Evolutionary conservation across 352 stramenopile genomes (phyloP).

Genomic region (Phytophthora tubulina): DNA sequence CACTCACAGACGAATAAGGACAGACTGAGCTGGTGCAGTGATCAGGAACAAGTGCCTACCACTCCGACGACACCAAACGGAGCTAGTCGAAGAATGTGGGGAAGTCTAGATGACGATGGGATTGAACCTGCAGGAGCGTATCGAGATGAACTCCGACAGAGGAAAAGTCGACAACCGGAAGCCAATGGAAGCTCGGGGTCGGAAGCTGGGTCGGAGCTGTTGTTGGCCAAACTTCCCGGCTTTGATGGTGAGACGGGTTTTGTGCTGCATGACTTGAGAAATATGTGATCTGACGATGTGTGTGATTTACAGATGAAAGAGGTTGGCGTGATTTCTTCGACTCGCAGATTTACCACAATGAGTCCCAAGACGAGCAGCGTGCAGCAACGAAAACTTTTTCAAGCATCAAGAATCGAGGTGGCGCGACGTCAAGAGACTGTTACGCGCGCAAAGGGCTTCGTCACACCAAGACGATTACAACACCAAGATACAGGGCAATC

Average conservation of each 20-base stretch:
- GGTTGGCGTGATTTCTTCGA: conserved; percentile 65
- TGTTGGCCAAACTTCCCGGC: conserved; percentile 47
- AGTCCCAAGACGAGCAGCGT: conserved; percentile 23
- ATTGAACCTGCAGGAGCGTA: conserved; percentile 32
- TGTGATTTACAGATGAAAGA: conserved; percentile 43
- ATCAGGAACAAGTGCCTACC: conserved; percentile 10
- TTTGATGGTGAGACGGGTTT: conserved; percentile 45
- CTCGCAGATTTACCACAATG: conserved; percentile 52
- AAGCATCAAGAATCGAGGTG: conserved; percentile 7
- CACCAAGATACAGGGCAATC: conserved; percentile 31
- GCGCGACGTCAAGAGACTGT: not conserved
- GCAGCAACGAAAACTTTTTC: conserved; percentile 19
- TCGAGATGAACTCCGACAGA: conserved; percentile 19
- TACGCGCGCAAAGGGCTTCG: conserved; percentile 17
- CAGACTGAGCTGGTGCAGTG: conserved; percentile 8
- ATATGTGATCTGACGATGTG: conserved; percentile 13
- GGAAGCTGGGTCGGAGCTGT: conserved; percentile 35
- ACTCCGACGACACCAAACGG: conserved; percentile 29
- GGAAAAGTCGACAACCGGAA: conserved; percentile 18
- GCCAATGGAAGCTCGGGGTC: conserved; percentile 15
- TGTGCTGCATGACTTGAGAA: not conserved
- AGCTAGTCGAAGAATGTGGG: conserved; percentile 30
- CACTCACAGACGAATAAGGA: conserved; percentile 19
- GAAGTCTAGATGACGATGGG: conserved; percentile 16
- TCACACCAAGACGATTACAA: conserved; percentile 7